These are phyloP conservation scores for Eutrema japonicum DNA, from an alignment of 345 rosid species.

Conservation along the genomic window DNA sequence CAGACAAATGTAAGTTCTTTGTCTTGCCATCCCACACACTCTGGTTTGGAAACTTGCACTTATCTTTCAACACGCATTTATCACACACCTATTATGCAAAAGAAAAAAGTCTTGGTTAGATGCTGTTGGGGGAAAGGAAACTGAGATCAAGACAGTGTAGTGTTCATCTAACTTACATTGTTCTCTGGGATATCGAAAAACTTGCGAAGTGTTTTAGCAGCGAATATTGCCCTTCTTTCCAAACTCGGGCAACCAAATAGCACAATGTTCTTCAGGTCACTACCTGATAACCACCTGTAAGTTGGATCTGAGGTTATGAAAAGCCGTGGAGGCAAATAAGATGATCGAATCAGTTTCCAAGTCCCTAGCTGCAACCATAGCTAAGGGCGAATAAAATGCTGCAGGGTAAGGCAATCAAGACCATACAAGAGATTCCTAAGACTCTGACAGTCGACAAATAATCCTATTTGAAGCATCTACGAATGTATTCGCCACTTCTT, in stretches of 20 bases:
- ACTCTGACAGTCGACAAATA: neutral
- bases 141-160: conserved; percentile 19
- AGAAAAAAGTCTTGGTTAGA: conserved; percentile 15
- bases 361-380: conserved; percentile 5
- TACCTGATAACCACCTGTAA: conserved; percentile 80
- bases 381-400: neutral
- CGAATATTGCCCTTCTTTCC: conserved; percentile 50
- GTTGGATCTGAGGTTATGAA: conserved; percentile 36
- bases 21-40: conserved; percentile 52
- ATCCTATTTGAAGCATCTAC: neutral
- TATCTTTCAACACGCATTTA: conserved; percentile 59
- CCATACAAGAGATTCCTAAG: conserved; percentile 10
- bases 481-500: neutral
- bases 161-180: conserved; percentile 51
- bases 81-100: conserved; percentile 64
- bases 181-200: conserved; percentile 69
- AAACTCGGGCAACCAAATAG: conserved; percentile 77
- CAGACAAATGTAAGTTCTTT: conserved; percentile 53
- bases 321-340: neutral
- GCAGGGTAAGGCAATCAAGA: conserved; percentile 21
- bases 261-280: conserved; percentile 65
- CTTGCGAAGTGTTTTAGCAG: conserved; percentile 75
- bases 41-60: conserved; percentile 68
- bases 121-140: neutral
- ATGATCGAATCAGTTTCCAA: neutral